phyloP scores from a whole-genome alignment of 2,329 filamentous ascomycete genomes.

The Cytospora piceicola region DNA sequence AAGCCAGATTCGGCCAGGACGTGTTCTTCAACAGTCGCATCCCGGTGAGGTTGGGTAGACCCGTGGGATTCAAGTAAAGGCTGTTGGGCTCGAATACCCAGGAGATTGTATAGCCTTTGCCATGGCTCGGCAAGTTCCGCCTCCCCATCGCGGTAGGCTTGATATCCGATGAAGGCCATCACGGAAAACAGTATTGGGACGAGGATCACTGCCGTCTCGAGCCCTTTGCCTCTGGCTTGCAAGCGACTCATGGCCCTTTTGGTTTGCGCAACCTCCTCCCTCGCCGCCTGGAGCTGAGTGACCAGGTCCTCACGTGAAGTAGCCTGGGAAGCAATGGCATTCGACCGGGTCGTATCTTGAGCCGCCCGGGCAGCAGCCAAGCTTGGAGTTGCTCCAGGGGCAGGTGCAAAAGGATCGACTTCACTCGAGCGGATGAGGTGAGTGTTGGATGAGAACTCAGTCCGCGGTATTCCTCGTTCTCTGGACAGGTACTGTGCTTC shows the following conservation, averaged over 20 bases:
- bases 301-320: background rate
- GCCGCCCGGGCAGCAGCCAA: constrained; percentile 12
- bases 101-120: background rate
- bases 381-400: constrained; percentile 16
- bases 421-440: constrained; percentile 30
- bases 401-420: constrained; percentile 26
- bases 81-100: background rate
- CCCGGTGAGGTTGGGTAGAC: constrained; percentile 6
- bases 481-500: constrained; percentile 25
- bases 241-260: background rate
- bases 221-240: background rate
- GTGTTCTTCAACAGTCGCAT: constrained; percentile 11
- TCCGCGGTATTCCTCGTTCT: constrained; percentile 26
- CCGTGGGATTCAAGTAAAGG: background rate
- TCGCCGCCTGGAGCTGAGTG: background rate
- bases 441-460: constrained; percentile 23
- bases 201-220: too few species aligned
- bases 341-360: background rate
- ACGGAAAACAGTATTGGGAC: background rate
- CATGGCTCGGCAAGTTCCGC: background rate
- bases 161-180: background rate
- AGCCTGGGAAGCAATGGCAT: background rate
- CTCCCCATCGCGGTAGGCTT: background rate
- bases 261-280: background rate
- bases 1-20: background rate